Evolutionary conservation across 176 grass and related monocot species (phyloP).

Genomic region (Secale cereale): DNA sequence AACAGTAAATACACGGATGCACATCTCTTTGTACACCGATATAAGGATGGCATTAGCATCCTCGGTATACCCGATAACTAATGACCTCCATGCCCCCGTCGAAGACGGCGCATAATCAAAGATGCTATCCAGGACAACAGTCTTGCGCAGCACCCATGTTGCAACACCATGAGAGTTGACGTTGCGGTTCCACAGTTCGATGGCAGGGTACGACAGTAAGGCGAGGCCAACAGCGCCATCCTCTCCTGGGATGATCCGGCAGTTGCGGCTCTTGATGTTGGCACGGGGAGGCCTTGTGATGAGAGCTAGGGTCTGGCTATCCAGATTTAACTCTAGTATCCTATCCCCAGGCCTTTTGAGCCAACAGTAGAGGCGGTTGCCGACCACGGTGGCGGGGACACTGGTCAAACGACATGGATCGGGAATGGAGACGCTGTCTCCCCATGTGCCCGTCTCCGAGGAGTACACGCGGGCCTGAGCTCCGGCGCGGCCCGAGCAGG

Average conservation of each 20-base stretch:
- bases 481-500: neutral
- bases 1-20: neutral
- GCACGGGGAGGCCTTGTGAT: neutral
- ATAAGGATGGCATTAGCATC: neutral
- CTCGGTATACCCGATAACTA: neutral
- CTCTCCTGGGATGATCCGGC: neutral
- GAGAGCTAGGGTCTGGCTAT: neutral
- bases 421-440: neutral
- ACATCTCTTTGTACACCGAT: neutral
- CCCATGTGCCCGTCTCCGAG: neutral
- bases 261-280: neutral
- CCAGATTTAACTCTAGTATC: slow-evolving; percentile 13
- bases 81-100: neutral
- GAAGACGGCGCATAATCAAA: neutral
- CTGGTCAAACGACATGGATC: neutral
- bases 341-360: neutral
- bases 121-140: neutral
- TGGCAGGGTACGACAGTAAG: neutral
- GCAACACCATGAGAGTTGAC: neutral
- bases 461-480: neutral
- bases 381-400: neutral
- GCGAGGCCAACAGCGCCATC: neutral
- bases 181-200: neutral
- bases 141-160: neutral
- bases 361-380: neutral